Evolutionary conservation across 164 flowering plant species (phyloP).

Genomic region (Tinospora cordifolia): DNA sequence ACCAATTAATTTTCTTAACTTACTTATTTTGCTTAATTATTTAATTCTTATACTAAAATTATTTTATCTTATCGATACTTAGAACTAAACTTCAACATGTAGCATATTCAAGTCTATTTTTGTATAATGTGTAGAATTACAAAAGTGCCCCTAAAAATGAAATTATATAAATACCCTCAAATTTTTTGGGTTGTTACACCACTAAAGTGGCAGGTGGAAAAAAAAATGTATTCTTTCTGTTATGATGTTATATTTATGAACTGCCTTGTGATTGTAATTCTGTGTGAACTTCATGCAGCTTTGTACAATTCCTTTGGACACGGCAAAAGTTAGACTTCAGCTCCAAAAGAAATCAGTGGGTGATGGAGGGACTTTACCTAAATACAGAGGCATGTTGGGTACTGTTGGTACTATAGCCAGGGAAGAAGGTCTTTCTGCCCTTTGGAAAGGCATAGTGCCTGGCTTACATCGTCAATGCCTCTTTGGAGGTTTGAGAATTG

Average conservation of each 20-base stretch:
- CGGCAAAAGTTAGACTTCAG: conserved; percentile 95
- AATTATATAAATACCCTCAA: no score
- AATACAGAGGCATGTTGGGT: conserved; percentile 75
- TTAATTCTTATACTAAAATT: no score
- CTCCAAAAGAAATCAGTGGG: conserved; percentile 66
- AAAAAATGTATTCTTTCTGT: no score
- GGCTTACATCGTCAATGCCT: conserved; percentile 86
- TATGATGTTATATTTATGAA: not conserved
- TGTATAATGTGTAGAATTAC: no score
- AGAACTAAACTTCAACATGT: no score
- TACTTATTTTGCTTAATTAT: no score
- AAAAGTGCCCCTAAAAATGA: no score
- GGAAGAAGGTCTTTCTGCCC: conserved; percentile 80
- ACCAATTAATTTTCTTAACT: no score
- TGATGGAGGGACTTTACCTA: conserved; percentile 48
- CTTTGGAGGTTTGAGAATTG: conserved; percentile 83
- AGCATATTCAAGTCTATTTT: no score
- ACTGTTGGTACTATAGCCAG: conserved; percentile 75
- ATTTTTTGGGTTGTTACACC: no score
- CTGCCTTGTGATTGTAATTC: not conserved
- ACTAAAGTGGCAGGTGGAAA: no score
- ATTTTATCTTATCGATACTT: no score
- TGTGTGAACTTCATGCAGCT: conserved; percentile 39
- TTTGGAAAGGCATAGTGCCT: conserved; percentile 92
- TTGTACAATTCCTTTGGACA: conserved; percentile 87